Conservation (phyloP, 176 grass and related monocot species). For the Panicum miliaceum region DNA sequence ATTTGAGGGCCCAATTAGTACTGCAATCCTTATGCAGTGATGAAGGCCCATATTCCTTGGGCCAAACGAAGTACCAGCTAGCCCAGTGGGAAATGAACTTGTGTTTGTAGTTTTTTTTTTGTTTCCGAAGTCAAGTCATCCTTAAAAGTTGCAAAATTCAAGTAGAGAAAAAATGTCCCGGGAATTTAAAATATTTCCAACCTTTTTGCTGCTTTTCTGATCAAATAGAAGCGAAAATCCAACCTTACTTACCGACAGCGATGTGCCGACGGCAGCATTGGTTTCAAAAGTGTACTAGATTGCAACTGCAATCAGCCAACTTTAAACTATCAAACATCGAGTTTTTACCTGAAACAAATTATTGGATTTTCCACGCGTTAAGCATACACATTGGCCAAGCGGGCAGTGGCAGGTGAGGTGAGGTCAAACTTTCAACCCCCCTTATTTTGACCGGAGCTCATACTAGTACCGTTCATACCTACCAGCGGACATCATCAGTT, state of each 20-base stretch:
- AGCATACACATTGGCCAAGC: conserved; percentile 2
- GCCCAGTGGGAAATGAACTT: background rate
- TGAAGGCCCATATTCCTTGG: background rate
- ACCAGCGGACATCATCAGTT: background rate
- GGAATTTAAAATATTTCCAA: no score
- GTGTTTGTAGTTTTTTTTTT: background rate
- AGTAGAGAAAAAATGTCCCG: background rate
- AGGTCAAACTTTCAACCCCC: conserved; percentile 21
- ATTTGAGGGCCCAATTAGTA: background rate
- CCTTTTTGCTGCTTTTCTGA: background rate
- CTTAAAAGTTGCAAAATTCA: background rate
- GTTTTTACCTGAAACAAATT: background rate
- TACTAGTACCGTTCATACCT: background rate
- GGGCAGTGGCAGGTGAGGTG: conserved; percentile 3
- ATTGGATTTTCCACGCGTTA: background rate
- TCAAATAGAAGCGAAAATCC: background rate
- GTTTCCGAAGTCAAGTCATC: background rate
- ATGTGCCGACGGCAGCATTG: no score
- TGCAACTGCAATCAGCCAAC: background rate
- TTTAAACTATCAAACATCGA: background rate
- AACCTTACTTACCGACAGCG: background rate
- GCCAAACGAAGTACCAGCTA: background rate
- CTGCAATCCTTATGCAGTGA: no score
- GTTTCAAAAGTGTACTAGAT: background rate
- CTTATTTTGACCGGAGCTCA: background rate